Evolutionary conservation across 2,329 filamentous ascomycete species (phyloP).

Genomic region (Zasmidium citrigriseum): DNA sequence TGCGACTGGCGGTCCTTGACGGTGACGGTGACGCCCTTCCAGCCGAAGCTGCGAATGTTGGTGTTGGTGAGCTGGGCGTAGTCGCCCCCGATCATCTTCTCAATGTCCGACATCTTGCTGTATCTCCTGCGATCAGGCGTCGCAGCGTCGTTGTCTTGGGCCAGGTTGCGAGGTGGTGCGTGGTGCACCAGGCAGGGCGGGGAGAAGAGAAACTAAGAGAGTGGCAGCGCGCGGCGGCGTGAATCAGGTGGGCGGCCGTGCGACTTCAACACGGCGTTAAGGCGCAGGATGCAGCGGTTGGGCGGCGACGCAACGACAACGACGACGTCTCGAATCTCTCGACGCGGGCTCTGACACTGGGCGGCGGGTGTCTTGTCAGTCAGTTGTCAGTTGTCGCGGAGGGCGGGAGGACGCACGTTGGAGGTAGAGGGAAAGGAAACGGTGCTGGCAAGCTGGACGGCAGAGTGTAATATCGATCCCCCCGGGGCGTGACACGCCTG

Average conservation of each 20-base stretch:
- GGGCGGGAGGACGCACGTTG: too few species aligned
- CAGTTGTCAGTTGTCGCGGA: not conserved
- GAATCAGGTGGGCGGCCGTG: not conserved
- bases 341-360: not conserved
- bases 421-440: not conserved
- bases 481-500: not conserved
- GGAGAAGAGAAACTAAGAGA: not conserved
- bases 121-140: slow-evolving; percentile 35
- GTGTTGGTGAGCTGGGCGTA: slow-evolving; percentile 63
- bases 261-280: not conserved
- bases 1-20: slow-evolving; percentile 72
- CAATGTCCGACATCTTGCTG: slow-evolving; percentile 46
- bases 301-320: not conserved
- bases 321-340: too few species aligned
- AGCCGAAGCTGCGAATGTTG: slow-evolving; percentile 64
- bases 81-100: slow-evolving; percentile 46
- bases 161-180: slow-evolving; percentile 23
- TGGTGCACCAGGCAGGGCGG: not conserved
- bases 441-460: not conserved
- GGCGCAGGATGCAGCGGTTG: not conserved
- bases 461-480: not conserved
- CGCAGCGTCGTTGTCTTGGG: slow-evolving; percentile 21
- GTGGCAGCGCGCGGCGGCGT: not conserved
- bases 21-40: slow-evolving; percentile 67
- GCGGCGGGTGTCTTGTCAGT: not conserved